Evolutionary conservation across 352 stramenopile species (phyloP).

Genomic region (Plasmopara muralis): DNA sequence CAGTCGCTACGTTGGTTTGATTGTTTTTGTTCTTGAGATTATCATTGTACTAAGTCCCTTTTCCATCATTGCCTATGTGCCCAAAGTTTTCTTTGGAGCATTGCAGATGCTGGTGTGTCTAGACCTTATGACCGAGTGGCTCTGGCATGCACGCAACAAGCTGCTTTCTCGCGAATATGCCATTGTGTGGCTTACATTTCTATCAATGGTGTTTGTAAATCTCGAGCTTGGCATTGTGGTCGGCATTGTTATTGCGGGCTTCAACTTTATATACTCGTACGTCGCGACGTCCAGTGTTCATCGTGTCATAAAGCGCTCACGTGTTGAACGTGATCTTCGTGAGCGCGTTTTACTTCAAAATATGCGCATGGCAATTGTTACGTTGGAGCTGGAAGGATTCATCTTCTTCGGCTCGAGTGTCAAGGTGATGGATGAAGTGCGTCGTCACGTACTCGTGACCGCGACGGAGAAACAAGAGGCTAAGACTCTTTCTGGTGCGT

Average conservation of each 20-base stretch:
- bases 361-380: slow-evolving; percentile 77
- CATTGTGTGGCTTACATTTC: slow-evolving; percentile 92
- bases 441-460: slow-evolving; percentile 70
- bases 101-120: slow-evolving; percentile 95
- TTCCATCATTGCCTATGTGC: slow-evolving; percentile 93
- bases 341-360: slow-evolving; percentile 66
- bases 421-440: slow-evolving; percentile 84
- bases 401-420: slow-evolving; percentile 86
- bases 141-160: slow-evolving; percentile 81
- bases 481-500: slow-evolving; percentile 18
- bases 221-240: slow-evolving; percentile 93
- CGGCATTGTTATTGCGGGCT: slow-evolving; percentile 85
- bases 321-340: slow-evolving; percentile 71
- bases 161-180: slow-evolving; percentile 88
- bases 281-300: slow-evolving; percentile 61
- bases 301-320: slow-evolving; percentile 73
- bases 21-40: slow-evolving; percentile 76
- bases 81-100: slow-evolving; percentile 97
- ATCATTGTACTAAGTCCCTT: slow-evolving; percentile 85
- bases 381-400: slow-evolving; percentile 77
- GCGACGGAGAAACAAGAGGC: slow-evolving; percentile 29
- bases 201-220: slow-evolving; percentile 89
- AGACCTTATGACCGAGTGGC: slow-evolving; percentile 97
- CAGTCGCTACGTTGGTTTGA: slow-evolving; percentile 56
- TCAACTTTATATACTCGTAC: slow-evolving; percentile 87